These are phyloP conservation scores for Betula pendula DNA, from an alignment of 306 rosid genomes.

Conservation along the genomic window DNA sequence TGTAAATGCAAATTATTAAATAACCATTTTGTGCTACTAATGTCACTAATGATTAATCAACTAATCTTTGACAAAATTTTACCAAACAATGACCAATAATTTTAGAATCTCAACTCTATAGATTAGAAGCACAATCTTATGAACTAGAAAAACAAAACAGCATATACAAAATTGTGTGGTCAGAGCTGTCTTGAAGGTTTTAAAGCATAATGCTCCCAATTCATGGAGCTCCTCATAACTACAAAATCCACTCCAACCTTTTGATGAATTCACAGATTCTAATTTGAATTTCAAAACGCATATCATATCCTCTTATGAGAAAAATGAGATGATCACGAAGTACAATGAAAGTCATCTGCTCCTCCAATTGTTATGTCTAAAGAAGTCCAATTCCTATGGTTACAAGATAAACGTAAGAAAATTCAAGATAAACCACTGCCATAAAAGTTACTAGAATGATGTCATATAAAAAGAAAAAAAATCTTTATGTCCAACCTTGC, in stretches of 20 bases:
- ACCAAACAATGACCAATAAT: background rate
- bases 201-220: background rate
- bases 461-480: constrained; percentile 11
- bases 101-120: background rate
- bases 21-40: background rate
- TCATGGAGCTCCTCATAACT: background rate
- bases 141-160: background rate
- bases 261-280: background rate
- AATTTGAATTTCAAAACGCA: background rate
- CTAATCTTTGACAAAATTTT: background rate
- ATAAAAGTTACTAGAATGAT: background rate
- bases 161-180: background rate
- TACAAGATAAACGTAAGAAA: background rate
- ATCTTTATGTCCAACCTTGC: constrained; percentile 12
- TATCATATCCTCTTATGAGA: background rate
- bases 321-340: background rate
- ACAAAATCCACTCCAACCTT: background rate
- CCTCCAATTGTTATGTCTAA: background rate
- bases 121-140: background rate
- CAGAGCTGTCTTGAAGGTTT: background rate
- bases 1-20: background rate
- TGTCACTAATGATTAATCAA: background rate
- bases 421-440: background rate
- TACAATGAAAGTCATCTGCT: background rate
- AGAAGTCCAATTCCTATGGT: background rate